Conservation (phyloP, 106 monocot genomes). For the Phalaenopsis aphrodite region DNA sequence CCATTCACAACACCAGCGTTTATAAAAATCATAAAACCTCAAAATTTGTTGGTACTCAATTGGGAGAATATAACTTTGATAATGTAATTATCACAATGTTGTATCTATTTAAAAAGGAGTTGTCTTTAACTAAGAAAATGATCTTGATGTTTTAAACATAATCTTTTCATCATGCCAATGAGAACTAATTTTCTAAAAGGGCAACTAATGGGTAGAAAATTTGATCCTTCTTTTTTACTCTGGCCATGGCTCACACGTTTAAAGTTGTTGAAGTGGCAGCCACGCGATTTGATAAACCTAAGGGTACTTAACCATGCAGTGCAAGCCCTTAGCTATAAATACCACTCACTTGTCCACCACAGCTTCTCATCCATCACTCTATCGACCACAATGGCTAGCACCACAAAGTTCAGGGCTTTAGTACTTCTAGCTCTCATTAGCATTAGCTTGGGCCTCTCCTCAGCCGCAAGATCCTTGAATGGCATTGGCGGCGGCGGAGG, state of each 20-base stretch:
- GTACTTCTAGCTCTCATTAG: not conserved
- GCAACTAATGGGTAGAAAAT: not conserved
- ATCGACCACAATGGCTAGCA: not conserved
- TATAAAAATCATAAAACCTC: no score
- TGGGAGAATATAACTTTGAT: no score
- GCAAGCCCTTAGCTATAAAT: conserved; percentile 6
- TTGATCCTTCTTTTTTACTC: not conserved
- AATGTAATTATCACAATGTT: no score
- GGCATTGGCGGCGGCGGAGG: not conserved
- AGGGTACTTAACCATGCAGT: not conserved
- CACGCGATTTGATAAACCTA: not conserved
- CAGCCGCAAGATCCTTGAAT: not conserved
- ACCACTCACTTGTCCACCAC: not conserved
- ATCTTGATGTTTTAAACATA: not conserved
- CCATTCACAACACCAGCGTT: no score
- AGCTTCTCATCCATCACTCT: not conserved
- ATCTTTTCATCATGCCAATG: not conserved
- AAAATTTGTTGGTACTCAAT: no score
- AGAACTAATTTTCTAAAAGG: not conserved
- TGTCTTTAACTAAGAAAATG: no score
- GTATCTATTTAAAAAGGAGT: no score
- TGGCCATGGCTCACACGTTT: not conserved
- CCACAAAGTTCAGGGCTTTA: not conserved
- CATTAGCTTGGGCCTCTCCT: not conserved
- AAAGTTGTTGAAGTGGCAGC: not conserved